Conservation (phyloP, 805 yeast genomes). For the Kluyveromyces siamensis region DNA sequence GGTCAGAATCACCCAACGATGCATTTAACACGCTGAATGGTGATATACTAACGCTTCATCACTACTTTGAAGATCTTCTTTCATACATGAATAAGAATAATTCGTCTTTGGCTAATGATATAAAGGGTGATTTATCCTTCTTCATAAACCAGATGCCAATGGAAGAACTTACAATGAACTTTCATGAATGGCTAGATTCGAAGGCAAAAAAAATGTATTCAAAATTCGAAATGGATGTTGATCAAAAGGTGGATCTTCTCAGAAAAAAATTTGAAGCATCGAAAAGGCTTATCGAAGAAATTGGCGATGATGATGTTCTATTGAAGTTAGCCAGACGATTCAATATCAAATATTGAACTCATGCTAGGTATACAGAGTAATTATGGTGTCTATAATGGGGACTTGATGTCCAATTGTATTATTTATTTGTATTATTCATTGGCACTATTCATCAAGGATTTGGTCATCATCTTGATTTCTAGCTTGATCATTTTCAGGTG, state of each 20-base stretch:
- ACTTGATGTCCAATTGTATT: not conserved
- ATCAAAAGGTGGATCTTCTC: conserved; percentile 39
- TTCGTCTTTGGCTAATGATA: conserved; percentile 38
- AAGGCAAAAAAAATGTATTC: conserved; percentile 40
- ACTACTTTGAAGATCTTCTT: conserved; percentile 20
- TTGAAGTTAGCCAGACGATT: conserved; percentile 10
- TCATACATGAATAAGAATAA: conserved; percentile 19
- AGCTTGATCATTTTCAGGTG: not conserved
- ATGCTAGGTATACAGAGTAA: not conserved
- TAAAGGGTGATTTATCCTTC: conserved; percentile 53
- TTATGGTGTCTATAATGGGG: not conserved
- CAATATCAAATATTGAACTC: not conserved
- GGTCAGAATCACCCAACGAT: not conserved
- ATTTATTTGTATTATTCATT: not conserved
- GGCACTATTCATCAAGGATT: not conserved
- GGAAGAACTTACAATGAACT: conserved; percentile 56
- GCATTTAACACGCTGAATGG: not conserved
- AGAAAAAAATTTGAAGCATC: conserved; percentile 18
- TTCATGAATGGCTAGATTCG: conserved; percentile 58
- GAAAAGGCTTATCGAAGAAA: conserved; percentile 5
- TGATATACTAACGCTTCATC: conserved; percentile 7
- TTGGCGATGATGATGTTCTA: conserved; percentile 13
- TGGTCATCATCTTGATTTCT: conserved; percentile 6
- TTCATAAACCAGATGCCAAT: conserved; percentile 65
- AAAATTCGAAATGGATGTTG: conserved; percentile 40